phyloP scores from a whole-genome alignment of 495 filamentous ascomycete species.

The Evansstolkia leycettana region DNA sequence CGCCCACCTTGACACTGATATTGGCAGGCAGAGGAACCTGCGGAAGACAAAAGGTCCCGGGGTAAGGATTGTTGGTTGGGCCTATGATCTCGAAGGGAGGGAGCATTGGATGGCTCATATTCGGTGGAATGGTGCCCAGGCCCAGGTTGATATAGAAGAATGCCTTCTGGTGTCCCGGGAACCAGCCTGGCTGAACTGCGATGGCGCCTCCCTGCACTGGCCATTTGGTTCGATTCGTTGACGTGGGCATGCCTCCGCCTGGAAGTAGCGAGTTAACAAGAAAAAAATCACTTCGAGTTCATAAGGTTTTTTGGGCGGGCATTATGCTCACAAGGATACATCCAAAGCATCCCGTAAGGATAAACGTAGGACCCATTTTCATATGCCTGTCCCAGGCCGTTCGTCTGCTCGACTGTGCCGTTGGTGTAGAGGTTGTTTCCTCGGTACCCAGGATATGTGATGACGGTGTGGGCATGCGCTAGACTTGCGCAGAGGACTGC shows the following conservation, averaged over 20 bases:
- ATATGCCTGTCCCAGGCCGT: slow-evolving; percentile 35
- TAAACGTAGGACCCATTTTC: slow-evolving; percentile 36
- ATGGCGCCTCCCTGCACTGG: slow-evolving; percentile 76
- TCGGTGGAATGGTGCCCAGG: slow-evolving; percentile 67
- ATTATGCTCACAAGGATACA: slow-evolving; percentile 90
- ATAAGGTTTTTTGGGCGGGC: no score
- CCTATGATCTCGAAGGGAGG: slow-evolving; percentile 78
- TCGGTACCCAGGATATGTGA: slow-evolving; percentile 89
- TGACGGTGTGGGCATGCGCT: slow-evolving; percentile 69
- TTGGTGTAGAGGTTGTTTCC: slow-evolving; percentile 85
- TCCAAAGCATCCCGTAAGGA: slow-evolving; percentile 96
- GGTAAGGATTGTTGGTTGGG: slow-evolving; percentile 67
- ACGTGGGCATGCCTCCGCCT: slow-evolving; percentile 79
- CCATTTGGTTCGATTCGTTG: slow-evolving; percentile 84
- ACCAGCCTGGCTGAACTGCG: slow-evolving; percentile 88
- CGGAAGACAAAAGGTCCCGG: slow-evolving; percentile 78
- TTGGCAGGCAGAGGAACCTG: slow-evolving; percentile 79
- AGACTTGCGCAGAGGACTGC: slow-evolving; percentile 37
- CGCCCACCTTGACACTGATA: slow-evolving; percentile 58
- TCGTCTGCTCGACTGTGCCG: slow-evolving; percentile 33
- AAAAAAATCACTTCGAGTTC: background rate
- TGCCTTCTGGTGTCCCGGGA: slow-evolving; percentile 75
- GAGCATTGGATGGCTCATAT: slow-evolving; percentile 80
- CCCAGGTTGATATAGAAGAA: slow-evolving; percentile 93
- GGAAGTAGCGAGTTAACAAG: background rate